Percentiles rank a stretch among this genome's conserved stretches.
phyloP scores from a whole-genome alignment of 2,329 filamentous ascomycete genomes.

The Aaosphaeria pasadenensis region DNA sequence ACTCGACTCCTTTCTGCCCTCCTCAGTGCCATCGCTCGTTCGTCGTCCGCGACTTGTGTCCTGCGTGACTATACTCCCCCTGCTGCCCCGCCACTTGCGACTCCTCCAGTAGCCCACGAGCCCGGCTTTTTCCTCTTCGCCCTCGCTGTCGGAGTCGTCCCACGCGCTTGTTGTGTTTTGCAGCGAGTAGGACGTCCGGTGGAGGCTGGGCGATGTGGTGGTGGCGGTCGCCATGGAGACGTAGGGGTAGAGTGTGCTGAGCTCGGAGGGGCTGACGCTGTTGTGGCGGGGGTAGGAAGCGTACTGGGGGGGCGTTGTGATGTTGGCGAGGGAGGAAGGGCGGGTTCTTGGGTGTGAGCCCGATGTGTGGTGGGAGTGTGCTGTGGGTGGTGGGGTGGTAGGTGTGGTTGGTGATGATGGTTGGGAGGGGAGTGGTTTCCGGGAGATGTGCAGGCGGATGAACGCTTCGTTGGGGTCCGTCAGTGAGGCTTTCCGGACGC shows the following conservation, averaged over 20 bases:
- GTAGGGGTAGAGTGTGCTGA: slow-evolving; percentile 21
- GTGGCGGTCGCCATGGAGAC: slow-evolving; percentile 8
- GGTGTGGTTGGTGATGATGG: slow-evolving; percentile 13
- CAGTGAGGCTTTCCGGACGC: slow-evolving; percentile 18
- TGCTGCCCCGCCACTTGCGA: slow-evolving; percentile 12
- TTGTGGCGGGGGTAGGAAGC: slow-evolving; percentile 14
- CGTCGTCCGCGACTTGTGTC: slow-evolving; percentile 8
- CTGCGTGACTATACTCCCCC: slow-evolving; percentile 7
- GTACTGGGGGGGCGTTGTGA: slow-evolving; percentile 15
- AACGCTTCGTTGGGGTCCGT: slow-evolving; percentile 29
- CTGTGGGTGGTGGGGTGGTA: slow-evolving; percentile 20
- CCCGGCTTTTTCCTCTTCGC: slow-evolving; percentile 19
- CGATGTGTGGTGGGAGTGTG: slow-evolving; percentile 16
- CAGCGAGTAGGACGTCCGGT: slow-evolving; percentile 18
- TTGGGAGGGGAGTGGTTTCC: slow-evolving; percentile 10
- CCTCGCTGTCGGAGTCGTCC: slow-evolving; percentile 36
- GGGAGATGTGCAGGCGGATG: slow-evolving; percentile 24
- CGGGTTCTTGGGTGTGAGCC: slow-evolving; percentile 9
- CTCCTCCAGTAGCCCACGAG: slow-evolving; percentile 24
- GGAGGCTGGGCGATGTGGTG: slow-evolving; percentile 14
- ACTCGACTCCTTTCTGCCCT: slow-evolving; percentile 1
- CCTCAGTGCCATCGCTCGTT: slow-evolving; percentile 6
- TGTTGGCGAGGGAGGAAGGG: slow-evolving; percentile 22
- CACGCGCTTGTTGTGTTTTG: slow-evolving; percentile 33
- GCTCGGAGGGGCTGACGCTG: slow-evolving; percentile 27